A percentile compares a stretch with the other conserved stretches of the same genome.
Evolutionary conservation across 371 early-diverging fungal species (phyloP).

Genomic region (Apophysomyces variabilis): DNA sequence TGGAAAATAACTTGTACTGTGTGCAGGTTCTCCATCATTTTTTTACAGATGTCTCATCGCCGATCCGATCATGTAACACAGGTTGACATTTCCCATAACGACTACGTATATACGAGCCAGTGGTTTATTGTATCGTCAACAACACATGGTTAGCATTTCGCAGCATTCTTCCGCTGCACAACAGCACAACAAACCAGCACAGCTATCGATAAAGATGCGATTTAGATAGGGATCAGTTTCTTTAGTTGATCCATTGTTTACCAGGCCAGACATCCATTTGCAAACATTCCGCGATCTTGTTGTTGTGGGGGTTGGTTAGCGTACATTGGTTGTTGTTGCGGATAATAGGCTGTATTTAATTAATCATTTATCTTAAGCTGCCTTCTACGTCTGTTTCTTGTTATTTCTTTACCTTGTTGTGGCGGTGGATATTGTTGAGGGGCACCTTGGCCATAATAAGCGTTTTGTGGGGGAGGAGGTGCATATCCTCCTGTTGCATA

Average conservation of each 20-base stretch:
- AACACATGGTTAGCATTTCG: slow-evolving; percentile 14
- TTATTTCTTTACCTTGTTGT: slow-evolving; percentile 1
- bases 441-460: slow-evolving; percentile 8
- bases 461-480: slow-evolving; percentile 12
- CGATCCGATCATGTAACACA: no score
- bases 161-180: slow-evolving; percentile 13
- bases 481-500: slow-evolving; percentile 32
- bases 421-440: slow-evolving; percentile 13
- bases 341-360: background rate
- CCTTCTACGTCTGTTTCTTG: background rate
- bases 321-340: background rate
- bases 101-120: no score
- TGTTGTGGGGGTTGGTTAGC: background rate
- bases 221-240: background rate
- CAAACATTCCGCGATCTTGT: background rate
- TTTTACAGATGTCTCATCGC: no score
- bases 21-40: no score
- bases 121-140: background rate
- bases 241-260: background rate
- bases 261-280: slow-evolving; percentile 5
- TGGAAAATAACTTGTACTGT: no score
- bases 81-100: no score
- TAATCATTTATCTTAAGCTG: background rate
- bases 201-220: background rate
- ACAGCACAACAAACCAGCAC: slow-evolving; percentile 11